Base-by-base conservation (phyloP, 1,284 basidiomycete species). In the Waitea zeae region DNA sequence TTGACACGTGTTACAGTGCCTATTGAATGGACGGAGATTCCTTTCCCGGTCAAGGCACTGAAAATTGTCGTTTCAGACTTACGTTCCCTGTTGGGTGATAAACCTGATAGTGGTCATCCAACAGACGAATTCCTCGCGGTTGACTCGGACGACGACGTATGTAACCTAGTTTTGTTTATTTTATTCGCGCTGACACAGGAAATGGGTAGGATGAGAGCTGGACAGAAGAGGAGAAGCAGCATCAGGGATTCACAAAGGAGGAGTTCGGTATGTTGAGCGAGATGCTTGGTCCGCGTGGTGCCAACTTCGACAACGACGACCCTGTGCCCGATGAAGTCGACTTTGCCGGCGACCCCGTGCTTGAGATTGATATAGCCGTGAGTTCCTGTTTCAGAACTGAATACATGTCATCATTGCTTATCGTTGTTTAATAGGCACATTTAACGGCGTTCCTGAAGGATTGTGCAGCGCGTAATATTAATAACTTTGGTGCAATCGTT, bases 21-120 rank as follows among this genome's bases (percentile, higher is more conserved):
- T 0, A 77, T 79, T 39, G 75, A 88, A 52, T 97, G 86, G 52
- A 83, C 81, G 1, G 67, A 66, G 28, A 72, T 95, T 30, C 65
- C 82, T 1, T 93, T 97, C 71, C 81, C 79, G 0, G 72, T 88
- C 39, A 96, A 96, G 56, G 82, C 78, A 1, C 64, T 97, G 52
- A 96, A 97, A 53, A 61, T 96, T 13, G 61, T 97, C 13, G 50
- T 96, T 30, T 76, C 77, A 38, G 90, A 96, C 43, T 61, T 92
- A 13, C 77, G 81, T 44, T 67, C 70, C 9, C 70, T n/a, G n/a
- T n/a, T n/a, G n/a, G n/a, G 70, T 33, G 76, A 75, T 13, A 80
- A 82, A 44, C 61, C 72, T 0, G 68, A 78, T 4, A 63, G 70
- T 11, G 63, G 80, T 33, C 57, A 59, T 34, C 64, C 64, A 36